These are phyloP conservation scores for Plasmodium reichenowi DNA, from an alignment of 169 alveolate species.

Conservation along the genomic window DNA sequence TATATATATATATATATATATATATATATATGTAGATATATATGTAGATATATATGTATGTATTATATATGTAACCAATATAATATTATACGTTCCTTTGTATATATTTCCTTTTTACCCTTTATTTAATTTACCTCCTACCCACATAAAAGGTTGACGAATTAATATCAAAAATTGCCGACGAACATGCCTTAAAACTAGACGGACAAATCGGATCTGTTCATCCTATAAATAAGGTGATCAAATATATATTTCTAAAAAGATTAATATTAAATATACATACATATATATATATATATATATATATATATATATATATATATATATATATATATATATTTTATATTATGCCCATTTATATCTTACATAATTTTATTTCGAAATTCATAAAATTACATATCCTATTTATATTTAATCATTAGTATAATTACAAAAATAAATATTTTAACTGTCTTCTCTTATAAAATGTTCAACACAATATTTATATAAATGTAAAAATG, in stretches of 20 bases:
- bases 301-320: too few relatives aligned
- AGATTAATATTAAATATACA: background rate
- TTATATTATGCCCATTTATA: too few relatives aligned
- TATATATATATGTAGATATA: too few relatives aligned
- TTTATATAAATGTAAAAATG: background rate
- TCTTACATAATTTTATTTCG: too few relatives aligned
- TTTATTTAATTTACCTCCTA: slow-evolving; percentile 11
- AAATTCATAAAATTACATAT: too few relatives aligned
- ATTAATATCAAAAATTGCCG: slow-evolving; percentile 69
- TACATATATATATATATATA: background rate
- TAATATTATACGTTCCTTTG: background rate
- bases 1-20: too few relatives aligned
- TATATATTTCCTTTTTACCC: background rate
- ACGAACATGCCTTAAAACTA: slow-evolving; percentile 57
- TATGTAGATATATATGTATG: too few relatives aligned
- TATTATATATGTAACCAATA: too few relatives aligned
- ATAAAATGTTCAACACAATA: background rate
- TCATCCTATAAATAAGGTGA: slow-evolving; percentile 53
- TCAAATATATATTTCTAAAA: background rate
- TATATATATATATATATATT: background rate
- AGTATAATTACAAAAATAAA: too few relatives aligned
- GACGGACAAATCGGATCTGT: slow-evolving; percentile 72
- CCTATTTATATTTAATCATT: too few relatives aligned
- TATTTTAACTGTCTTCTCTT: too few relatives aligned
- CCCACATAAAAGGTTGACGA: slow-evolving; percentile 33